Percentiles rank a stretch among this genome's conserved stretches.
Evolutionary conservation across 768 basidiomycete species (phyloP).

Genomic region (Suillus occidentalis): DNA sequence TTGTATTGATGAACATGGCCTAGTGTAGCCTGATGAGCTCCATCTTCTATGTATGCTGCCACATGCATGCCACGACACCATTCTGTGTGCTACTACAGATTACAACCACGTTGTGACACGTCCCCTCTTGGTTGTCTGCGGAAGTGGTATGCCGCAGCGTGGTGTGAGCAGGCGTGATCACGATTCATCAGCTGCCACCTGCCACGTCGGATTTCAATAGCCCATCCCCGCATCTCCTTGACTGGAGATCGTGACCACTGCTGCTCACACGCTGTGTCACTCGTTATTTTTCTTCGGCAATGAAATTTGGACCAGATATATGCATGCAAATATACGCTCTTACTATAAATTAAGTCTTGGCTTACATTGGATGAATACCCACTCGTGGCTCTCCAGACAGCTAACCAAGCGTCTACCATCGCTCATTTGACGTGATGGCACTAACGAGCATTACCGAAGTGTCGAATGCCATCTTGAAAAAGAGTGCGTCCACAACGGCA

Average conservation of each 20-base stretch:
- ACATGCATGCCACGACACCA: conserved; percentile 3
- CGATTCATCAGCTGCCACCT: background rate
- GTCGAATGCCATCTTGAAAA: background rate
- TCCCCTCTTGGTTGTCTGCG: background rate
- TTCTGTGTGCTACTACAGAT: background rate
- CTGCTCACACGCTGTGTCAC: background rate
- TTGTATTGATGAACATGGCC: background rate
- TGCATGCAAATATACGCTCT: background rate
- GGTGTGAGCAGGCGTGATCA: background rate
- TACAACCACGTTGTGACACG: background rate
- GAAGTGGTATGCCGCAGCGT: background rate
- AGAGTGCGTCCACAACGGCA: conserved; percentile 15
- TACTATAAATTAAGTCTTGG: background rate
- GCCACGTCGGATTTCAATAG: background rate
- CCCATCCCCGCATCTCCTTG: background rate
- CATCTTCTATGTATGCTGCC: background rate
- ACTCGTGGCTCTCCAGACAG: no score
- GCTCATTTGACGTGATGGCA: conserved; percentile 10
- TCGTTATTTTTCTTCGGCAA: background rate
- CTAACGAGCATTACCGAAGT: background rate
- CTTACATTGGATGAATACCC: background rate
- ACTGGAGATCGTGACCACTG: background rate
- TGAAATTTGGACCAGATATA: background rate
- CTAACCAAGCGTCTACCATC: background rate
- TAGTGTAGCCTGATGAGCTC: background rate